Evolutionary conservation across 768 basidiomycete genomes (phyloP), one percentile per base, ranked within the genome.

Genomic region (Punctularia strigosozonata): DNA sequence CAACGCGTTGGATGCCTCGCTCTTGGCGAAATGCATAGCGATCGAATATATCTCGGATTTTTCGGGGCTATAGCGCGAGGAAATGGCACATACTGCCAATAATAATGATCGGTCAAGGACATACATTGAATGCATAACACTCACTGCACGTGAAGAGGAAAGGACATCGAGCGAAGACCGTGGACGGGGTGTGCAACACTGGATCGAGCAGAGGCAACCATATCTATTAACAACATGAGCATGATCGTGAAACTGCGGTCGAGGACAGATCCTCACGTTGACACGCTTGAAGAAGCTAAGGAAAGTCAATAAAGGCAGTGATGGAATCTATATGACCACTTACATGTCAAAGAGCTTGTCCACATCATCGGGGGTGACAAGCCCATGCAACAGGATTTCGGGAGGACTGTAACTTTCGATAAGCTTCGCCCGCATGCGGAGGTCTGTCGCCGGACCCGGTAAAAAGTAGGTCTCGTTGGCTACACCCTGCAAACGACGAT

Each of bases 101-200:
- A 25, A n/a, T 10, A 20, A 39, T 6, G 38, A 37, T 43, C 6
- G 24, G 21, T 25, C 12, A 35, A 33, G 17, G 10, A 6, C 13
- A n/a, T 19, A 14, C 7, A 2, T 14, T 8, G 26, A 5, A 19
- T n/a, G n/a, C n/a, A n/a, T n/a, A n/a, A 35, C 39, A 75, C 74
- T 64, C 41, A 82, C 82, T 69, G 43, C 88, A 86, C 33, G 89
- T 92, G 56, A 90, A 89, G 24, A 94, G 64, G 64, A 91, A 94
- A 0, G 90, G 89, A 49, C 84, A 87, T 38, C 90, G 68, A 15
- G 82, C 73, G 48, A 85, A 88, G 7, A 82, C 85, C 3, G 75
- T 70, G 5, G 77, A 73, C 7, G 86, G 77, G 0, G 81, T 89
- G 51, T 92, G 90, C 13, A 92, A 63, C 5, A 74, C 76, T 7